Evolutionary conservation across 495 filamentous ascomycete species (phyloP), one percentile per base, ranked within the genome.

Genomic region (Daldinia bambusicola): DNA sequence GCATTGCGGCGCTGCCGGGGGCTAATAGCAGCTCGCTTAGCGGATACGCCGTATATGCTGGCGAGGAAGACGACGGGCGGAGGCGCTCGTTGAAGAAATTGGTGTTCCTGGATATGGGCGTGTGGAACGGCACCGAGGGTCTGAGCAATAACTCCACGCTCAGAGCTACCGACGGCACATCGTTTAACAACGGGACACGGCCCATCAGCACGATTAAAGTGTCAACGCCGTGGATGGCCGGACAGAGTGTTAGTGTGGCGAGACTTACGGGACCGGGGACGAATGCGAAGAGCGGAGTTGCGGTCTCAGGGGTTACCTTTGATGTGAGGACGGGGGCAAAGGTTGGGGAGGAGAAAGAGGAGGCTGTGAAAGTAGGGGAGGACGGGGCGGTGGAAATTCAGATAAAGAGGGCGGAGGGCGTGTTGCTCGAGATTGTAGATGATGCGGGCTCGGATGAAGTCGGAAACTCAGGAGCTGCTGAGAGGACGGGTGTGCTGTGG

Each of bases 51-150:
- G 53, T 77, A 6, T 75, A 69, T 16, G 40, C 57, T 9, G 50
- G 63, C 8, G 41, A 14, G 16, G 31, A 37, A 9, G 41, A 48
- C n/a, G 10, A 53, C 1, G 22, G 2, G 30, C 37, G 8, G 30
- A 14, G 12, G 22, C 66, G 26, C 26, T 26, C 26, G 26, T 26
- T 75, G n/a, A 50, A 51, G 40, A 75, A 75, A 10, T 64, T 77
- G 2, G 75, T 77, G 9, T 74, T 77, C 58, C 55, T 77, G 32
- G 72, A 77, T 30, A 71, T 75, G 72, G 75, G 75, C 53, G 75
- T 77, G 6, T 77, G 75, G 75, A 77, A 77, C 51, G 75, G 75
- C 26, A 77, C 75, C 0, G 40, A 55, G 57, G 75, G 75, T 0
- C 62, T 77, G 14, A 13, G 51, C n/a, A 77, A 77, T 45, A 69